Evolutionary conservation across 257 asterid species (phyloP).

Genomic region (Fraxinus quadrangulata): DNA sequence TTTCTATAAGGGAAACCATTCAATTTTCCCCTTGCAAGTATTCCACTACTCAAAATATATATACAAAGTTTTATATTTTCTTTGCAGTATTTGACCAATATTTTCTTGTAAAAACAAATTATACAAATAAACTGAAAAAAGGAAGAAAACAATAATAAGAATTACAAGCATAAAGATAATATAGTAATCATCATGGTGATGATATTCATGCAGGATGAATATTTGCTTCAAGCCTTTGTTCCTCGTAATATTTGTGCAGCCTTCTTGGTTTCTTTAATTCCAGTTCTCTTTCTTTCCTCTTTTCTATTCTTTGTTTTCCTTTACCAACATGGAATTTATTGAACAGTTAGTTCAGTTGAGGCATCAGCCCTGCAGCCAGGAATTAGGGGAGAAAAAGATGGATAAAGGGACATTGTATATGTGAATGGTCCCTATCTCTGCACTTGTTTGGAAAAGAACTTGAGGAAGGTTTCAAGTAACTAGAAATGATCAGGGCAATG

Average conservation of each 20-base stretch:
- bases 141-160: slow-evolving; percentile 7
- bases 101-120: not conserved
- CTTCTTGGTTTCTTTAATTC: slow-evolving; percentile 8
- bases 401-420: not conserved
- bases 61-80: not conserved
- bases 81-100: not conserved
- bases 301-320: not conserved
- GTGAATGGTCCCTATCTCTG: slow-evolving; percentile 2
- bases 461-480: not conserved
- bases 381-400: not conserved
- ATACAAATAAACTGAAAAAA: not conserved
- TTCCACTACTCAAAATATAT: slow-evolving; percentile 1
- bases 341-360: slow-evolving; percentile 3
- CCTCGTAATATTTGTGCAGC: slow-evolving; percentile 4
- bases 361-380: not conserved
- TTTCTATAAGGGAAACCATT: not conserved
- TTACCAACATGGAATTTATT: slow-evolving; percentile 2
- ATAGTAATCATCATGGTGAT: slow-evolving; percentile 2
- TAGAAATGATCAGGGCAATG: not conserved
- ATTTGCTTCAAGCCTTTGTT: not conserved
- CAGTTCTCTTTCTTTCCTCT: not conserved
- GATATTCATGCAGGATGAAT: slow-evolving; percentile 4
- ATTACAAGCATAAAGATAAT: slow-evolving; percentile 4
- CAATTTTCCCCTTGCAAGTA: not conserved
- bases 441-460: not conserved